Percentiles rank a stretch among this genome's conserved stretches.
Evolutionary conservation across 257 asterid species (phyloP).

Genomic region (Penstemon eatonii): DNA sequence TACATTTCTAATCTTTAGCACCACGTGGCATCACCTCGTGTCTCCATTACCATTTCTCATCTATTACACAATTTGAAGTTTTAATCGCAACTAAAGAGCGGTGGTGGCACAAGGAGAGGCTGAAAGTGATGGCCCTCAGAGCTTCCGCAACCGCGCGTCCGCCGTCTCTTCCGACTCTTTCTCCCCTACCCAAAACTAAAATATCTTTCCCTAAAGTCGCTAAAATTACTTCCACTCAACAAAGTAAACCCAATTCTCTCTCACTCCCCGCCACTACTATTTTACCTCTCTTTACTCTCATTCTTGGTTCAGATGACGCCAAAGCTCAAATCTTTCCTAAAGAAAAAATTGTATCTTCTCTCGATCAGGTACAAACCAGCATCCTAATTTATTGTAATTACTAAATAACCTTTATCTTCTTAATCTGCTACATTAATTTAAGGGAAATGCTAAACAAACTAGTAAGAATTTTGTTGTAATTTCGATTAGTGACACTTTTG

Average conservation of each 20-base stretch:
- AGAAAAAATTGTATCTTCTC: conserved; percentile 83
- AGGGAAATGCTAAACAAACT: neutral
- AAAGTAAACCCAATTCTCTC: conserved; percentile 23
- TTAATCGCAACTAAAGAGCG: neutral
- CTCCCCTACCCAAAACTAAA: conserved; percentile 33
- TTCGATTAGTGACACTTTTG: neutral
- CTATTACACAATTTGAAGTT: neutral
- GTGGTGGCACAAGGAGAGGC: neutral
- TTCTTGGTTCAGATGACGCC: conserved; percentile 62
- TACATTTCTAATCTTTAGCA: conserved; percentile 25
- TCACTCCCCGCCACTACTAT: conserved; percentile 60
- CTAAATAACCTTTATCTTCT: no score
- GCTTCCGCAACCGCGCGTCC: conserved; percentile 76
- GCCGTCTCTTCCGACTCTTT: conserved; percentile 43
- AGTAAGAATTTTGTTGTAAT: conserved; percentile 2
- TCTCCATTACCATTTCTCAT: conserved; percentile 26
- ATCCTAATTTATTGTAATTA: no score
- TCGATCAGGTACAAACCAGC: conserved; percentile 58
- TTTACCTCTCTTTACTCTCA: conserved; percentile 59
- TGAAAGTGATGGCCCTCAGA: conserved; percentile 68
- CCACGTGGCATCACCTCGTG: conserved; percentile 39
- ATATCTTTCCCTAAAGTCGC: conserved; percentile 32
- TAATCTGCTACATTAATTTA: neutral
- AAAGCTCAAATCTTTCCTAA: conserved; percentile 69
- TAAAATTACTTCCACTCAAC: neutral